phyloP scores from a whole-genome alignment of 176 grass and related monocot species.

The Ensete glaucum region DNA sequence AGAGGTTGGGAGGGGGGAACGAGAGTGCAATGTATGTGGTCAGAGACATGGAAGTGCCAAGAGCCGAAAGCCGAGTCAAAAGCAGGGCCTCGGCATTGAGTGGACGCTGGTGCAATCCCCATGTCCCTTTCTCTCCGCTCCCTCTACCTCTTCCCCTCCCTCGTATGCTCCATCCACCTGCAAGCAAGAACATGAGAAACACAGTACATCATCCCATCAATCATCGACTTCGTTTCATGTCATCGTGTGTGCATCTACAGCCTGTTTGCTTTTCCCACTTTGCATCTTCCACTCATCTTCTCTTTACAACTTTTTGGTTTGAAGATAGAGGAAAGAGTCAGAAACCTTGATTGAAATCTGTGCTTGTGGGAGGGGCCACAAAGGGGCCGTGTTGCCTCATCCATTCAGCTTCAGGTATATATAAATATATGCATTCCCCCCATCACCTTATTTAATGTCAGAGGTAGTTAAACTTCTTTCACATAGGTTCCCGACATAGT shows the following conservation, averaged over 20 bases:
- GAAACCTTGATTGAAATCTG: neutral
- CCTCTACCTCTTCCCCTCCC: neutral
- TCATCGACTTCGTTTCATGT: neutral
- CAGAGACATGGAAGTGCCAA: neutral
- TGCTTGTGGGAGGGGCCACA: neutral
- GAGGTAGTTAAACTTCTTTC: neutral
- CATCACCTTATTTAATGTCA: neutral
- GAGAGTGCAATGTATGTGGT: neutral
- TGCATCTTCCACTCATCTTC: too few relatives aligned
- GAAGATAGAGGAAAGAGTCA: neutral
- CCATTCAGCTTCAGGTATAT: neutral
- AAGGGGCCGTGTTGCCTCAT: neutral
- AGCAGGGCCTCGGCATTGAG: neutral
- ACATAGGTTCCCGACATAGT: neutral
- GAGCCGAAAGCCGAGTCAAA: neutral
- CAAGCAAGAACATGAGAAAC: neutral
- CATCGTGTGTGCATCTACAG: neutral
- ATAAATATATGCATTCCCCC: neutral
- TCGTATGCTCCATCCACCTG: neutral
- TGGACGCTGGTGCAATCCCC: neutral
- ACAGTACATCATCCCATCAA: neutral
- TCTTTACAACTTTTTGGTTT: too few relatives aligned
- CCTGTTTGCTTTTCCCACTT: too few relatives aligned
- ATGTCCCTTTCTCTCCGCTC: neutral
- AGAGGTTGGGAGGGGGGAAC: neutral